These are phyloP conservation scores for Yamadazyma kitorensis DNA, from an alignment of 805 yeast species.

Conservation along the genomic window DNA sequence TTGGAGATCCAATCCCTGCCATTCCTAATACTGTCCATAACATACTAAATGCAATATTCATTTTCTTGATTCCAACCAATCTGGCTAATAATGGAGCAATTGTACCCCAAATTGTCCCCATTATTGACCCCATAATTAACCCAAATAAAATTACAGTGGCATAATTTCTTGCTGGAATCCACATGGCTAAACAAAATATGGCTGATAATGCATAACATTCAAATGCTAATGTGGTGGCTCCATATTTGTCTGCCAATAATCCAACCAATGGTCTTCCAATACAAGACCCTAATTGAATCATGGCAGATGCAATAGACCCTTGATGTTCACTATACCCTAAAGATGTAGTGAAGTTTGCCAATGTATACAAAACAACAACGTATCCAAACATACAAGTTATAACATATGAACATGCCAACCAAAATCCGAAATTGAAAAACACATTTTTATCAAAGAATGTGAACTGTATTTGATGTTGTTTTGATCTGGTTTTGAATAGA, in stretches of 20 bases:
- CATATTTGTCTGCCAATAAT: conserved; percentile 45
- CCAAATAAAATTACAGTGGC: conserved; percentile 56
- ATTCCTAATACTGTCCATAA: conserved; percentile 52
- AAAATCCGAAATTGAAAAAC: conserved; percentile 39
- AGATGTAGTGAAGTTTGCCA: conserved; percentile 58
- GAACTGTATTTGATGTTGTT: conserved; percentile 16
- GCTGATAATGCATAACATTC: conserved; percentile 20
- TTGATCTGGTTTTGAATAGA: conserved; percentile 14
- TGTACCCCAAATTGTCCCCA: conserved; percentile 63
- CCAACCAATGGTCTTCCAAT: conserved; percentile 58
- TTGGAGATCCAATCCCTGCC: conserved; percentile 54
- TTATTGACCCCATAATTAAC: conserved; percentile 49
- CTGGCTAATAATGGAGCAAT: conserved; percentile 51
- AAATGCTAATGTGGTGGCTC: conserved; percentile 45
- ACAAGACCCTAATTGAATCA: conserved; percentile 56
- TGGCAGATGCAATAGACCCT: conserved; percentile 57
- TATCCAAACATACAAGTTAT: conserved; percentile 56
- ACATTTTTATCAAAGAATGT: conserved; percentile 40
- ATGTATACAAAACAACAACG: conserved; percentile 53
- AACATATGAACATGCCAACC: conserved; percentile 38
- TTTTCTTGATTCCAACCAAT: conserved; percentile 52
- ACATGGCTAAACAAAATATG: conserved; percentile 33
- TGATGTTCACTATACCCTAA: conserved; percentile 53
- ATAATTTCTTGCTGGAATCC: conserved; percentile 52
- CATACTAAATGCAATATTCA: conserved; percentile 49